Conservation (phyloP, 148 eudicot species). For the Silene conica region DNA sequence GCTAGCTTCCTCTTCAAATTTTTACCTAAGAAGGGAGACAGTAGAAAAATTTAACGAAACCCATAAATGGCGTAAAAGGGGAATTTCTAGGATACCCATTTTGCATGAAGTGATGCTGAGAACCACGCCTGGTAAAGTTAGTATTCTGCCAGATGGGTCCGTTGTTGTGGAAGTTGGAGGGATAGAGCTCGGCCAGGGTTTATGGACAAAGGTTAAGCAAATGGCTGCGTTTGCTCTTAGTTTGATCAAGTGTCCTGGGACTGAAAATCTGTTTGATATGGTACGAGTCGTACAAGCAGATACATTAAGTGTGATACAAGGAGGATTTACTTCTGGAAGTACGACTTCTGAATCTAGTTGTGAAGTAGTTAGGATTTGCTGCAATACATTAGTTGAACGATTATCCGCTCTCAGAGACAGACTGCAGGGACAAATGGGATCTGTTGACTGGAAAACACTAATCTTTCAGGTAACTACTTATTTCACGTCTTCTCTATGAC, state of each 20-base stretch:
- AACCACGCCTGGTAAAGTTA: conserved; percentile 81
- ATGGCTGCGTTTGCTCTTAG: conserved; percentile 71
- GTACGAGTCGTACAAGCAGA: conserved; percentile 80
- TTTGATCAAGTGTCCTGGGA: conserved; percentile 49
- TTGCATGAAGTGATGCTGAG: conserved; percentile 44
- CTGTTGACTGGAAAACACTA: conserved; percentile 55
- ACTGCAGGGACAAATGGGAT: conserved; percentile 42
- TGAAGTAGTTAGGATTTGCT: conserved; percentile 82
- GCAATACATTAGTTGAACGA: conserved; percentile 72
- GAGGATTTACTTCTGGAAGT: conserved; percentile 85
- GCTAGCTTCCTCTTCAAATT: conserved; percentile 47
- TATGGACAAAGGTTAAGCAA: conserved; percentile 91
- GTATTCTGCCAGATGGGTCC: conserved; percentile 79
- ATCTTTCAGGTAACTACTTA: conserved; percentile 59
- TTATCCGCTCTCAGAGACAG: conserved; percentile 47
- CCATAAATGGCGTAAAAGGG: conserved; percentile 68
- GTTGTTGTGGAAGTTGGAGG: conserved; percentile 92
- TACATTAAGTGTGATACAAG: conserved; percentile 78
- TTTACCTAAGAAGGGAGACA: conserved; percentile 34
- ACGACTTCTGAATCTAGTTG: conserved; percentile 90
- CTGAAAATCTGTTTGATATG: conserved; percentile 53
- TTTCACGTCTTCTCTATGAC: too few relatives aligned
- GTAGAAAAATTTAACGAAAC: conserved; percentile 39
- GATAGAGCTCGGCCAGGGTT: conserved; percentile 88
- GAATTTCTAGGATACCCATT: conserved; percentile 73